Evolutionary conservation across 371 early-diverging fungal species (phyloP).

Genomic region (Syncephalastrum sp.): DNA sequence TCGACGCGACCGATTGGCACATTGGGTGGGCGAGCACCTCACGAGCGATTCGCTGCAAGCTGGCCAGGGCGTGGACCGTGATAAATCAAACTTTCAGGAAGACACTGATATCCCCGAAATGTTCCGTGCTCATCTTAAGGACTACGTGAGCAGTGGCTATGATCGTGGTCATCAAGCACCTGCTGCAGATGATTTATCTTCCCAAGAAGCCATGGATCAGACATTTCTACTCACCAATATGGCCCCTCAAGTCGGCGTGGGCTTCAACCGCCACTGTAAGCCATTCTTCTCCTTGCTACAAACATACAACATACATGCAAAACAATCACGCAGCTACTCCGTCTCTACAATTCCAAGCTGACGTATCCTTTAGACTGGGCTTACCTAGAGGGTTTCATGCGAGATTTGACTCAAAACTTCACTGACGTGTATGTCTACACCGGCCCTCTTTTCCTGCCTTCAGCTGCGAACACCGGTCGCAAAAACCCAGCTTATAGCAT

Average conservation of each 20-base stretch:
- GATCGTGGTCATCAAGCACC: slow-evolving; percentile 85
- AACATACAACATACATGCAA: no score
- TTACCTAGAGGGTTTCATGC: slow-evolving; percentile 69
- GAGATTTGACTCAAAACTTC: slow-evolving; percentile 60
- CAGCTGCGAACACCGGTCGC: slow-evolving; percentile 6
- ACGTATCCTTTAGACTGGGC: slow-evolving; percentile 62
- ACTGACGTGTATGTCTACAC: slow-evolving; percentile 75
- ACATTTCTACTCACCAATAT: slow-evolving; percentile 78
- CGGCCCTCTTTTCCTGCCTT: slow-evolving; percentile 77
- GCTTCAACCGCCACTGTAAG: slow-evolving; percentile 77
- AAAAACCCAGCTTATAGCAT: slow-evolving; percentile 19
- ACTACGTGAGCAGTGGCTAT: slow-evolving; percentile 72
- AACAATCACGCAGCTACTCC: no score
- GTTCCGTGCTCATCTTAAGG: slow-evolving; percentile 63
- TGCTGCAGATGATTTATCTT: slow-evolving; percentile 68
- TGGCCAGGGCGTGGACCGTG: slow-evolving; percentile 53
- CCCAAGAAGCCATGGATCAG: slow-evolving; percentile 68
- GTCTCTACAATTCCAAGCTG: background rate
- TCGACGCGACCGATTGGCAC: slow-evolving; percentile 73
- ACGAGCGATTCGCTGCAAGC: slow-evolving; percentile 58
- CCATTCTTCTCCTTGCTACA: background rate
- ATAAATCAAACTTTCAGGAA: slow-evolving; percentile 62
- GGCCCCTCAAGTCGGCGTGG: slow-evolving; percentile 77
- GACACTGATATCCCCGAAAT: slow-evolving; percentile 57
- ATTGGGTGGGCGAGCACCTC: slow-evolving; percentile 83